Percentiles rank a stretch among this genome's conserved stretches.
These are phyloP conservation scores for Russula dissimulans DNA, from an alignment of 768 basidiomycete genomes.

Conservation along the genomic window DNA sequence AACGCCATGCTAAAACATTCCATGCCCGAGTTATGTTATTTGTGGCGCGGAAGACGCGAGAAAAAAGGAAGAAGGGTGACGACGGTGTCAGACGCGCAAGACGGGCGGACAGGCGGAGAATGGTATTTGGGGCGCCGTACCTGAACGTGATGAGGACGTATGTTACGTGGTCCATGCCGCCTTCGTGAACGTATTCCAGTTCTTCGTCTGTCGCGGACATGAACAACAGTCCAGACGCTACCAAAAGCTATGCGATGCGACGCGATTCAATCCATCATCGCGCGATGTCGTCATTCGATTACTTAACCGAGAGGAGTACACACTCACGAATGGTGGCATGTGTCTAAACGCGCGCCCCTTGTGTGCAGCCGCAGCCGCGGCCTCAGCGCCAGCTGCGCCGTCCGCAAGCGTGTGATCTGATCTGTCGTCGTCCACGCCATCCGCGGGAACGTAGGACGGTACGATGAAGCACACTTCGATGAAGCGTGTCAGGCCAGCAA, in stretches of 20 bases:
- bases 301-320: not conserved
- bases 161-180: conserved; percentile 85
- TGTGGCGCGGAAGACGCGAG: not conserved
- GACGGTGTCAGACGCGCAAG: not conserved
- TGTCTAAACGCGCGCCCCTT: conserved; percentile 63
- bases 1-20: conserved; percentile 50
- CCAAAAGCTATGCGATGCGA: conserved; percentile 22
- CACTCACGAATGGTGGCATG: conserved; percentile 78
- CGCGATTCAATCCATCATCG: conserved; percentile 25
- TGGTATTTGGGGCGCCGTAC: conserved; percentile 26
- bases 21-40: not conserved
- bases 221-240: conserved; percentile 50
- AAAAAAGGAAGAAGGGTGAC: conserved; percentile 7
- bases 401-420: conserved; percentile 64
- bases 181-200: conserved; percentile 54
- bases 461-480: conserved; percentile 78
- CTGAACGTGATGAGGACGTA: conserved; percentile 81
- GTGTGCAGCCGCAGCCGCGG: conserved; percentile 15
- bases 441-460: conserved; percentile 28
- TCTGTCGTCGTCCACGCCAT: conserved; percentile 39
- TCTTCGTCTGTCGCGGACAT: conserved; percentile 95
- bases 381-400: conserved; percentile 23
- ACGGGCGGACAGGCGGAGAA: too few species aligned
- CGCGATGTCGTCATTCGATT: conserved; percentile 41
- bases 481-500: conserved; percentile 71